These are phyloP conservation scores for Isoetes engelmannii DNA, from an alignment of 83 land plant species.

Conservation along the genomic window DNA sequence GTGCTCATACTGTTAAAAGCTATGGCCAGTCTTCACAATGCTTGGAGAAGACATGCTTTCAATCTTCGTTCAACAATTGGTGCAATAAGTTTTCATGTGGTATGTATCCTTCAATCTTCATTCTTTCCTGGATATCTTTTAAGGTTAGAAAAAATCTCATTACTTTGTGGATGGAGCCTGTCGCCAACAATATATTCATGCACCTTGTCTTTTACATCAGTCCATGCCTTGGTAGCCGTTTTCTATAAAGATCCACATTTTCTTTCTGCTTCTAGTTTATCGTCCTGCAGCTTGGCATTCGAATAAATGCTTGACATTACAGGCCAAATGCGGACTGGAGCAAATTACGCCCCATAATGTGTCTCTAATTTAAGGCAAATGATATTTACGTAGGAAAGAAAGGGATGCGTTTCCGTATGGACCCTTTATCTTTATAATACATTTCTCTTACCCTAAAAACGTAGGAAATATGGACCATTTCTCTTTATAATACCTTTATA, in stretches of 20 bases:
- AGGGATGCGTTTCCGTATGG: too few species aligned
- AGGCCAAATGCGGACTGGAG: too few species aligned
- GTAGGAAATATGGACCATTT: too few species aligned
- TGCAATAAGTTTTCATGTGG: conserved; percentile 22
- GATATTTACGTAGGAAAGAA: too few species aligned
- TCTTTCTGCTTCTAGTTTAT: conserved; percentile 35
- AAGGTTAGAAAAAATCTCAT: neutral
- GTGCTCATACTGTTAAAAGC: conserved; percentile 36
- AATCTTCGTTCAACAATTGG: conserved; percentile 39
- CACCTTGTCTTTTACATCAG: conserved; percentile 25
- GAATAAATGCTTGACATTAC: conserved; percentile 48
- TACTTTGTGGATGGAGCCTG: neutral
- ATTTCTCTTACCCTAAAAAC: too few species aligned
- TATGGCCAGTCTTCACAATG: conserved; percentile 48
- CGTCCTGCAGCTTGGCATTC: conserved; percentile 29
- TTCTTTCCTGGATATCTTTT: too few species aligned
- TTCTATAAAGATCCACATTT: conserved; percentile 34
- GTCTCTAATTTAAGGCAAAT: too few species aligned
- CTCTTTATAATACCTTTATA: too few species aligned
- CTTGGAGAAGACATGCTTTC: conserved; percentile 24
- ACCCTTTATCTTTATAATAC: too few species aligned
- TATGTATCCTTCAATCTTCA: too few species aligned
- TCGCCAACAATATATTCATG: conserved; percentile 49
- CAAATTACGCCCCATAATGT: too few species aligned
- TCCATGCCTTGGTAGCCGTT: conserved; percentile 44